Base-by-base conservation (phyloP, 371 early-diverging fungal genomes). In the Mucor circinelloides region DNA sequence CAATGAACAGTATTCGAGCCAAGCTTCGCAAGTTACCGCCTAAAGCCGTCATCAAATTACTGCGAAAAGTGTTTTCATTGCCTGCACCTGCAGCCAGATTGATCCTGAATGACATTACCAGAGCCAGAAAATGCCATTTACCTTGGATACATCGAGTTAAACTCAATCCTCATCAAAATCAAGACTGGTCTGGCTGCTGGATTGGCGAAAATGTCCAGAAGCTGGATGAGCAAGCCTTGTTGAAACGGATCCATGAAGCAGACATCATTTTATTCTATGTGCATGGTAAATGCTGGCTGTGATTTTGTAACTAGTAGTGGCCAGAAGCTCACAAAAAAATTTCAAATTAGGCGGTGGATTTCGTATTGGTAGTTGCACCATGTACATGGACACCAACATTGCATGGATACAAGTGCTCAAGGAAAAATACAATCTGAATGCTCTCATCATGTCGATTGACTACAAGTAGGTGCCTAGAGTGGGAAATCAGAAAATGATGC, bases 111-210 rank as follows among this genome's bases (percentile, higher is more conserved):
- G 84, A 84, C 58, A 66, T 84, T 23, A 74, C 78, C 30, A 70
- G 70, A 66, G 77, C 80, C 27, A 70, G 76, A 30, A 78, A 78
- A 63, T 70, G 67, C 25, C 81, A 84, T 66, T 64, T 67, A 12
- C 64, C 78, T 10, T 84, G 82, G 80, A 78, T 80, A 25, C 60
- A 68, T 42, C 71, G 71, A 59, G 78, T 80, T 0, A 70, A 67
- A 21, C 13, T 61, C 4, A 13, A 42, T 9, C 58, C 54, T 9
- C 23, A 60, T 23, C 69, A 68, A 44, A 72, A 74, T 36, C 54
- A 71, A 34, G 77, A 69, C 38, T 84, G 84, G 84, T 76, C 78
- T 55, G 84, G 84, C 17, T 79, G 80, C 54, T 84, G 84, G 84
- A 78, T 84, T 48, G 84, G 81, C 34, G 80, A 83, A 52, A 67